Evolutionary conservation across 75 land plant genomes (phyloP), one percentile per base, ranked within the genome.

Genomic region (Larix kaempferi): DNA sequence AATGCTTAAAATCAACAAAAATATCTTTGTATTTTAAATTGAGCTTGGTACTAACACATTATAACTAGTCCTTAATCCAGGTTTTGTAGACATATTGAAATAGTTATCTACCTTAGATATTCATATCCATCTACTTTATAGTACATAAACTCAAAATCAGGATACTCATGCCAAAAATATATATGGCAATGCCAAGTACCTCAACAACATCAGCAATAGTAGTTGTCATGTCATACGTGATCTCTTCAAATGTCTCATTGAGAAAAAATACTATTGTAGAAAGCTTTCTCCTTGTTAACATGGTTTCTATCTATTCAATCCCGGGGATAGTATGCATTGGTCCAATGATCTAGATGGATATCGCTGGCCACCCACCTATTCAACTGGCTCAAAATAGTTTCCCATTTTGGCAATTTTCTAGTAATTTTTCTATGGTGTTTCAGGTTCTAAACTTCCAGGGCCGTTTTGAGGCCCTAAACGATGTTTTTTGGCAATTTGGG

Each of bases 151-250:
- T 2, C 71, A 39, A 37, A n/a, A 67, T 35, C 37, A 39, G 37
- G 1, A 39, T 39, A 17, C 72, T 19, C 44, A 39, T 39, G 0
- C 71, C 49, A 22, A 33, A 67, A 67, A 44, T 17, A 39, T 4
- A 39, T 8, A 67, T 39, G n/a, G 72, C 72, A 41, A n/a, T 41
- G 44, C 39, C 71, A 69, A 35, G 15, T 79, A 96, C 99, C 99
- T 93, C 94, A 55, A 97, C 93, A 83, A 95, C 92, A 91, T 85
- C 86, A 25, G 72, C 65, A 57, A 85, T 78, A 56, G 86, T 85
- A 3, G 86, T 85, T 27, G 86, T 83, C 71, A 85, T 83, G 65
- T 85, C 86, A 74, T 85, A 85, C 7, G 81, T 74, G n/a, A 85
- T 78, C 27, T 83, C 86, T 78, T 85, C 86, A 75, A 74, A 85